A percentile compares a stretch with the other conserved stretches of the same genome.
phyloP scores from a whole-genome alignment of 257 asterid species.

The Capsicum chinense region DNA sequence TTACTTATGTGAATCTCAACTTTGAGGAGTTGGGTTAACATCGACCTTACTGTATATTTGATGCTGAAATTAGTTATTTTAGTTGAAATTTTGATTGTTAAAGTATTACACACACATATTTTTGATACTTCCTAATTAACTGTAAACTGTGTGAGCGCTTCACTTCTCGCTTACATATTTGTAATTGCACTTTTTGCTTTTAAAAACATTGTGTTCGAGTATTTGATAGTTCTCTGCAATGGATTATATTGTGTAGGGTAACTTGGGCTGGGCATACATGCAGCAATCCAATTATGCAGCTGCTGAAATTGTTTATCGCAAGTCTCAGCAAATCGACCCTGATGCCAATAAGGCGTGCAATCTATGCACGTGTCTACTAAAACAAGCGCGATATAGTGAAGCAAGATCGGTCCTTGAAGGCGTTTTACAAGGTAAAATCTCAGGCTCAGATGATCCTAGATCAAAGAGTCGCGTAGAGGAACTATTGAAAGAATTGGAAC shows the following conservation, averaged over 20 bases:
- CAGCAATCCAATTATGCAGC: slow-evolving; percentile 66
- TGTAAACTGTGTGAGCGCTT: too few species aligned
- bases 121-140: neutral
- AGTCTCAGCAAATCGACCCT: slow-evolving; percentile 78
- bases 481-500: slow-evolving; percentile 59
- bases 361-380: slow-evolving; percentile 64
- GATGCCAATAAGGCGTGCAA: slow-evolving; percentile 91
- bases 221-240: neutral
- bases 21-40: neutral
- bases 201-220: neutral
- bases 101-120: neutral
- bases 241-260: slow-evolving; percentile 60
- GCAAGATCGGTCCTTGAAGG: slow-evolving; percentile 69
- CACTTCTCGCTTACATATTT: too few species aligned
- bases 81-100: neutral
- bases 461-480: slow-evolving; percentile 56
- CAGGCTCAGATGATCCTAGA: slow-evolving; percentile 69
- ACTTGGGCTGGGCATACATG: slow-evolving; percentile 96
- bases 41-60: neutral
- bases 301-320: slow-evolving; percentile 71
- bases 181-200: too few species aligned
- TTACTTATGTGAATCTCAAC: neutral
- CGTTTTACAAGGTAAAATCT: slow-evolving; percentile 48
- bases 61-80: neutral
- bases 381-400: slow-evolving; percentile 61